These are phyloP conservation scores for Auricularia auricula-judae DNA, from an alignment of 768 basidiomycete genomes.

Conservation along the genomic window DNA sequence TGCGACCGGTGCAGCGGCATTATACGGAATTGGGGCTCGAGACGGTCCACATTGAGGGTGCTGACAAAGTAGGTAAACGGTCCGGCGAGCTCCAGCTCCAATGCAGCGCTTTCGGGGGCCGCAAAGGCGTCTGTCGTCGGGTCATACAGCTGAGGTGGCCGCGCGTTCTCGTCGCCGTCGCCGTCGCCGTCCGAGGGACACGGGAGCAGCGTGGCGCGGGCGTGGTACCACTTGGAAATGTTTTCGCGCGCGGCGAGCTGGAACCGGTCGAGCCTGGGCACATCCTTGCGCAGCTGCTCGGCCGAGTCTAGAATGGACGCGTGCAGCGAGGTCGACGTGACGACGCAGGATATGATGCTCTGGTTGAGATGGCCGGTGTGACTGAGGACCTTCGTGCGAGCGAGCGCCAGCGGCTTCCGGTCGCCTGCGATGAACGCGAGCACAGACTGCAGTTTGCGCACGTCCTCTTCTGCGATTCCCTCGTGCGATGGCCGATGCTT, in stretches of 20 bases:
- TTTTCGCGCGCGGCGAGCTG: constrained; percentile 76
- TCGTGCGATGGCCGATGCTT: background rate
- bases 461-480: constrained; percentile 1
- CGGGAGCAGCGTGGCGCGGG: constrained; percentile 46
- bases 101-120: constrained; percentile 20
- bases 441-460: constrained; percentile 45
- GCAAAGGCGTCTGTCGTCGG: constrained; percentile 35
- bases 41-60: constrained; percentile 71
- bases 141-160: constrained; percentile 49
- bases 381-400: constrained; percentile 46
- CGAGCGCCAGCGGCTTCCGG: constrained; percentile 16
- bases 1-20: constrained; percentile 45
- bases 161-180: constrained; percentile 15
- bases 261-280: constrained; percentile 79
- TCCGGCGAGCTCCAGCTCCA: constrained; percentile 44
- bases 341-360: constrained; percentile 55
- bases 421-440: constrained; percentile 34
- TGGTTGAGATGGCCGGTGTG: constrained; percentile 12
- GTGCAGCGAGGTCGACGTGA: constrained; percentile 77
- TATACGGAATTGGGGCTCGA: constrained; percentile 77
- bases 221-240: constrained; percentile 57
- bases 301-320: constrained; percentile 78
- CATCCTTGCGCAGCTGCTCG: constrained; percentile 53
- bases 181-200: constrained; percentile 9
- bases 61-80: constrained; percentile 84